Base-by-base conservation (phyloP, 202 grass and related monocot species). In the Zizania palustris region DNA sequence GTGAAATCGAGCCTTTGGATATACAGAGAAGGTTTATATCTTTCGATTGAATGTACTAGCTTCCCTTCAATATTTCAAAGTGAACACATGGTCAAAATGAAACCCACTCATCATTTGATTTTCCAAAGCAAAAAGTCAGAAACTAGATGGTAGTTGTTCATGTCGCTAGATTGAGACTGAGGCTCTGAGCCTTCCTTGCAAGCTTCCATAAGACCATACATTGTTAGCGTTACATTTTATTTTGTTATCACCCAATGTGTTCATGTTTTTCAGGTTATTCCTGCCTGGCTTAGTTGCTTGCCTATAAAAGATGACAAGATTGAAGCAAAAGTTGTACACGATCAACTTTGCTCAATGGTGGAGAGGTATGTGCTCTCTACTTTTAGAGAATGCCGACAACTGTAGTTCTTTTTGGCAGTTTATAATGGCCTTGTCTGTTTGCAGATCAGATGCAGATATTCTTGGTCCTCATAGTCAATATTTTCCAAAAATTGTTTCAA, bases 251-350 rank as follows among this genome's bases (percentile, higher is more conserved):
- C 46, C 79, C 43, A 69, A 68, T 74, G n/a, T 46, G 45, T 34
- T 36, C 35, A 65, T 64, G 49, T 13, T 79, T 69, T 21, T 70
- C 73, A 99, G 96, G 84, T 99, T 72, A 34, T 99, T 67, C 96
- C 96, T 69, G 87, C 78, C 44, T 99, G 96, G 96, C 81, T 99
- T 78, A 74, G 75, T 49, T 96, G 96, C 82, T 86, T 99, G 67
- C 96, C 96, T 28, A 87, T 99, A 74, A 99, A 96, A 84, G 87
- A 88, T 85, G 96, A 99, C 85, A 88, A 96, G 79, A 91, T 99
- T 60, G 96, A 99, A 80, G 96, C 96, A 64, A 99, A 99, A 85
- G 81, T 99, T 84, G 96, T 99, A 36, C 96, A 99, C 36, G 88
- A 93, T 64, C 92, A 91, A 41, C 90, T 99, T 67, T 96, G 92